Evolutionary conservation across 2,329 filamentous ascomycete genomes (phyloP).

Genomic region (Ascochyta rabiei): DNA sequence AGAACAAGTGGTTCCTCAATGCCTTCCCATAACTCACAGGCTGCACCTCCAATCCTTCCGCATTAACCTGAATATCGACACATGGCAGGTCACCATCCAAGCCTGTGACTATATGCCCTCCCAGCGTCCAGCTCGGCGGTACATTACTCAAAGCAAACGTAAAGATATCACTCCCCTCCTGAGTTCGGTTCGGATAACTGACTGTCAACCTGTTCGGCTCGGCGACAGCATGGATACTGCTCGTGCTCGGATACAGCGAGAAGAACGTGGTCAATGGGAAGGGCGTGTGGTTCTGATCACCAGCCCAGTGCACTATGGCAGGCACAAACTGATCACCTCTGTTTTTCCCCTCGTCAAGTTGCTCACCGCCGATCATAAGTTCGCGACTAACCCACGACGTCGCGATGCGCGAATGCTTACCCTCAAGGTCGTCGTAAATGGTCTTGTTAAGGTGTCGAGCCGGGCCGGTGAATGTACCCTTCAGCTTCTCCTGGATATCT

Average conservation of each 20-base stretch:
- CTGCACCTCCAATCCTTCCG: constrained; percentile 47
- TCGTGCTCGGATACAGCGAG: constrained; percentile 48
- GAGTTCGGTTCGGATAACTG: constrained; percentile 28
- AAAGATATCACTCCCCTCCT: constrained; percentile 26
- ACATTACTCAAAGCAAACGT: constrained; percentile 25
- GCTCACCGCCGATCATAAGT: constrained; percentile 51
- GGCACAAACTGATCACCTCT: constrained; percentile 46
- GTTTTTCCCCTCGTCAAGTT: constrained; percentile 19
- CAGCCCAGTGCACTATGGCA: constrained; percentile 56
- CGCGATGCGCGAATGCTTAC: constrained; percentile 33
- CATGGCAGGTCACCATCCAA: constrained; percentile 37
- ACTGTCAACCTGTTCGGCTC: constrained; percentile 32
- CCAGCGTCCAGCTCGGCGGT: constrained; percentile 26
- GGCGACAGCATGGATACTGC: constrained; percentile 51
- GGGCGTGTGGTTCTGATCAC: constrained; percentile 46
- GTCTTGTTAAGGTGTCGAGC: constrained; percentile 7
- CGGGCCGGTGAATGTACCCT: constrained; percentile 6
- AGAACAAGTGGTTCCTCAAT: constrained; percentile 52
- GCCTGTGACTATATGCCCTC: constrained; percentile 16
- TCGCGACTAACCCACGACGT: constrained; percentile 53
- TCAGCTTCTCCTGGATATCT: constrained; percentile 1
- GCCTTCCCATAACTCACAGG: constrained; percentile 47
- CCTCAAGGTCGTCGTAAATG: constrained; percentile 26
- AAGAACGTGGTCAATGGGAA: constrained; percentile 23
- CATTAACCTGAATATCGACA: constrained; percentile 48